phyloP scores from a whole-genome alignment of 371 early-diverging fungal genomes.

The Mucor lusitanicus region DNA sequence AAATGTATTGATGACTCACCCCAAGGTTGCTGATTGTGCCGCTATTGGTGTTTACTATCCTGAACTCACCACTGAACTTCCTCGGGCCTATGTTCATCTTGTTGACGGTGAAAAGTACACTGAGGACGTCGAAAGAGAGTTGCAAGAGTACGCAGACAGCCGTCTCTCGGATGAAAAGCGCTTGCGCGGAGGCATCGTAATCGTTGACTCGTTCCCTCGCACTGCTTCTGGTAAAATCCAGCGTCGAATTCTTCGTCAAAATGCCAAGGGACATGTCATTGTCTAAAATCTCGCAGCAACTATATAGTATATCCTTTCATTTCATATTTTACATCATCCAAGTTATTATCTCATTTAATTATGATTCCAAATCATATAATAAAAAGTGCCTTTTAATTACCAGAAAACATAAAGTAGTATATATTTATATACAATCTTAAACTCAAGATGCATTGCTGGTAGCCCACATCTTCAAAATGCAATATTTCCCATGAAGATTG shows the following conservation, averaged over 20 bases:
- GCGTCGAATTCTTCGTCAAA: conserved; percentile 16
- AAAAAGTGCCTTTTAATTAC: no score
- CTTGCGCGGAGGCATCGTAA: conserved; percentile 71
- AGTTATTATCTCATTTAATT: not conserved
- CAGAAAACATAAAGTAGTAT: no score
- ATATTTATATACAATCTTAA: no score
- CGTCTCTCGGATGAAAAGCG: conserved; percentile 70
- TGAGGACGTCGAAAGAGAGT: conserved; percentile 34
- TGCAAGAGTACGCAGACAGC: conserved; percentile 45
- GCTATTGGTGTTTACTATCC: conserved; percentile 59
- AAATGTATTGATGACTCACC: conserved; percentile 60
- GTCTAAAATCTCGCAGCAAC: not conserved
- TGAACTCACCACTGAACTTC: conserved; percentile 32
- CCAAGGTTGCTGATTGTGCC: conserved; percentile 68
- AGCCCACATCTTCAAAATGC: no score
- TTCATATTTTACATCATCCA: not conserved
- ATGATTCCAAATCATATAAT: no score
- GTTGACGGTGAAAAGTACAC: not conserved
- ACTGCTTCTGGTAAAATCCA: conserved; percentile 39
- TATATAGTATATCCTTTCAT: not conserved
- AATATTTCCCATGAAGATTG: no score
- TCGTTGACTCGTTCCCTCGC: conserved; percentile 72
- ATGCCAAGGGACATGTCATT: not conserved
- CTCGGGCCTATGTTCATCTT: conserved; percentile 62
- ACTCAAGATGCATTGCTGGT: no score